Conservation (phyloP, 2,329 filamentous ascomycete species). For the Pezicula radicicola region DNA sequence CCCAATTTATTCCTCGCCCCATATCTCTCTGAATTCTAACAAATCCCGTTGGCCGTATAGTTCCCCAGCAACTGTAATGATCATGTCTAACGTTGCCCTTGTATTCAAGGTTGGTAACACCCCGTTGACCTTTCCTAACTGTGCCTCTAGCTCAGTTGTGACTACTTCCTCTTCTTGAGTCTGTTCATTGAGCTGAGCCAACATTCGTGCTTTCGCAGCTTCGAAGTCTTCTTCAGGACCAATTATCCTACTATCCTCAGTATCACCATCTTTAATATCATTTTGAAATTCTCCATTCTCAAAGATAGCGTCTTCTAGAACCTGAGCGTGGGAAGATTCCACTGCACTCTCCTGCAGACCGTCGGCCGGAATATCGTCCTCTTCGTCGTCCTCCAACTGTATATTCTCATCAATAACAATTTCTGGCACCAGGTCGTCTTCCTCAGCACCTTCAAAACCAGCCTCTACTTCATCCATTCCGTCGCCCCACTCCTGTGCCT, state of each 20-base stretch:
- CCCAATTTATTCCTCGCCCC: slow-evolving; percentile 25
- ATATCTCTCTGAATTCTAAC: slow-evolving; percentile 66
- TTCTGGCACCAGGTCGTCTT: slow-evolving; percentile 32
- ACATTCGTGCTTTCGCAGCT: slow-evolving; percentile 43
- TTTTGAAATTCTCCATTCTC: not conserved
- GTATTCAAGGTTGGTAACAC: slow-evolving; percentile 28
- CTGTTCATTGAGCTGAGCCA: slow-evolving; percentile 31
- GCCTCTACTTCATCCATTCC: slow-evolving; percentile 45
- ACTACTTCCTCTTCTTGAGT: not conserved
- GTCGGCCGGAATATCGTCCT: slow-evolving; percentile 1
- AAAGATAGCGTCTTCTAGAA: not conserved
- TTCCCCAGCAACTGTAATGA: slow-evolving; percentile 82
- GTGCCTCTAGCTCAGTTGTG: slow-evolving; percentile 4
- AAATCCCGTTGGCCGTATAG: slow-evolving; percentile 87
- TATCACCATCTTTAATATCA: not conserved
- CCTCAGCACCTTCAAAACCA: slow-evolving; percentile 35
- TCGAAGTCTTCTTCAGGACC: slow-evolving; percentile 6
- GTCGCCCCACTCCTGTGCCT: slow-evolving; percentile 32
- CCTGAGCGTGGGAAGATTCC: not conserved
- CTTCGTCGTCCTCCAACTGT: slow-evolving; percentile 24
- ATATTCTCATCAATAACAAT: slow-evolving; percentile 27
- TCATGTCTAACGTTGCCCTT: slow-evolving; percentile 82
- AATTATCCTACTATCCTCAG: not conserved
- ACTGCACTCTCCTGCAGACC: too few species aligned
- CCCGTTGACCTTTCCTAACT: not conserved